A percentile compares a stretch with the other conserved stretches of the same genome.
phyloP scores from a whole-genome alignment of 2,329 filamentous ascomycete species.

The Xylaria sp. region DNA sequence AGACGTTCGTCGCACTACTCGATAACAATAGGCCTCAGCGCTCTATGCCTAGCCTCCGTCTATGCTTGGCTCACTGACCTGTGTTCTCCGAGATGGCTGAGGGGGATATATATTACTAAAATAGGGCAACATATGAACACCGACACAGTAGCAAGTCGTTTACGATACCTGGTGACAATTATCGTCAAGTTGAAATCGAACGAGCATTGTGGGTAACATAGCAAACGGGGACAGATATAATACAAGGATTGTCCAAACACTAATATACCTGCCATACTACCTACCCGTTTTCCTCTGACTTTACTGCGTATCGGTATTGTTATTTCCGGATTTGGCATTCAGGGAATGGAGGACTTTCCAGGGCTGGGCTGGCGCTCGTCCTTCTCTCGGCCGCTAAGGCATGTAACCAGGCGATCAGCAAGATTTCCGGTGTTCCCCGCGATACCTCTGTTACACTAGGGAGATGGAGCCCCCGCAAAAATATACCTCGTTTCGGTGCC shows the following conservation, averaged over 20 bases:
- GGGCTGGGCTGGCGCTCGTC: conserved; percentile 9
- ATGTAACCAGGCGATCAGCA: conserved; percentile 43
- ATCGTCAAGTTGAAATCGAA: not conserved
- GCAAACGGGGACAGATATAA: conserved; percentile 11
- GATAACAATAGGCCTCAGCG: not conserved
- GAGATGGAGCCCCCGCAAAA: conserved; percentile 36
- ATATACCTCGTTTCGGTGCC: not conserved
- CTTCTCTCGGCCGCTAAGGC: conserved; percentile 40
- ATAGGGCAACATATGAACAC: not conserved
- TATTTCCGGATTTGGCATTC: conserved; percentile 10
- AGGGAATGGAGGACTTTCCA: conserved; percentile 7
- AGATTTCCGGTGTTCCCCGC: conserved; percentile 42
- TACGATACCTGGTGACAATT: not conserved
- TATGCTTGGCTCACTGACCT: not conserved
- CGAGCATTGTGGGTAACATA: not conserved
- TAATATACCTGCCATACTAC: too few species aligned
- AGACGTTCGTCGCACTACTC: not conserved
- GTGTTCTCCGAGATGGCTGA: not conserved
- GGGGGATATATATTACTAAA: not conserved
- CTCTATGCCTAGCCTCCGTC: not conserved
- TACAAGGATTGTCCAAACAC: not conserved
- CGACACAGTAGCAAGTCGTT: not conserved
- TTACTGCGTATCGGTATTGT: not conserved
- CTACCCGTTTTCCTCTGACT: not conserved
- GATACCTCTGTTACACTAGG: conserved; percentile 32